Evolutionary conservation across 2,329 filamentous ascomycete species (phyloP).

Genomic region (Colletotrichum sp.): DNA sequence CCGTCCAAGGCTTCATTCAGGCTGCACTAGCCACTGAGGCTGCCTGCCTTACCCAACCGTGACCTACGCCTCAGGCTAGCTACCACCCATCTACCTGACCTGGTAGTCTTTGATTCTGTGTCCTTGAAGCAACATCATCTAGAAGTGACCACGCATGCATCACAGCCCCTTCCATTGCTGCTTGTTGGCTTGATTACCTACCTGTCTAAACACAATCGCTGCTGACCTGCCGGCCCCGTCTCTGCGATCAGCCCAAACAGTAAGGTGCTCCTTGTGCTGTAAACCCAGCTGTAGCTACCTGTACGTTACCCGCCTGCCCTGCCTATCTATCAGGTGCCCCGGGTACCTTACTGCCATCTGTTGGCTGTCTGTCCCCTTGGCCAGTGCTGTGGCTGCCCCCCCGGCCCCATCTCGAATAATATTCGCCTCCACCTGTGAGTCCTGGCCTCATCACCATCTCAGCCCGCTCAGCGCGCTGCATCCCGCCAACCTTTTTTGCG

Average conservation of each 20-base stretch:
- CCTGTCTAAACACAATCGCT: background rate
- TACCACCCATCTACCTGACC: background rate
- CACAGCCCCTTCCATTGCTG: background rate
- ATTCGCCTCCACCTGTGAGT: conserved; percentile 22
- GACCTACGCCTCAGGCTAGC: background rate
- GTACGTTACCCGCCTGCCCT: background rate
- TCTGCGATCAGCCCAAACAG: background rate
- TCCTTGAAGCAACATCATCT: background rate
- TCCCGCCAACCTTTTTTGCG: conserved; percentile 18
- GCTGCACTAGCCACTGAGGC: background rate
- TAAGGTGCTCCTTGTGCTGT: background rate
- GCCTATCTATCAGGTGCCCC: background rate
- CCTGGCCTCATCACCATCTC: conserved; percentile 15
- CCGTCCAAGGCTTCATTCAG: background rate
- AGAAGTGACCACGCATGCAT: background rate
- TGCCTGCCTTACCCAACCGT: background rate
- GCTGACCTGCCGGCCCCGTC: background rate
- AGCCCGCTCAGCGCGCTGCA: conserved; percentile 19
- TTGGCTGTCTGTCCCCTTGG: conserved; percentile 4
- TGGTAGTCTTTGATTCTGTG: background rate
- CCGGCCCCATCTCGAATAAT: conserved; percentile 19
- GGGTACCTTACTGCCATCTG: background rate
- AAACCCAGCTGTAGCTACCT: background rate
- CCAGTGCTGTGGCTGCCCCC: background rate
- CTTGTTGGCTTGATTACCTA: background rate